Base-by-base conservation (phyloP, 1,139 yeast genomes). In the Debaryomyces udenii region DNA sequence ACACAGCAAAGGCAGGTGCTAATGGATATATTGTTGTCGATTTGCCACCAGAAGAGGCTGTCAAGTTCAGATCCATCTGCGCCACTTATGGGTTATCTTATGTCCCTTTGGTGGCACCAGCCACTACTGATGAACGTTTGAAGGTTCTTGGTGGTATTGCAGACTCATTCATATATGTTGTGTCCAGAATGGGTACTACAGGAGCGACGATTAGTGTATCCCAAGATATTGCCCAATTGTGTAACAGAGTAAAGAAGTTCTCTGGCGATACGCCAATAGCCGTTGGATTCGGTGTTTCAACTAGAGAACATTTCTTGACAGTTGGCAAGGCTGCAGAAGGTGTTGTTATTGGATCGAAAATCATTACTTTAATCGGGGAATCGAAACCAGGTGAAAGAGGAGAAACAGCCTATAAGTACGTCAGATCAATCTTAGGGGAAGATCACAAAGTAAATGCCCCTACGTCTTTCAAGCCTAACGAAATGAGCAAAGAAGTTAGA, bases 41-140 rank as follows among this genome's bases (percentile, higher is more conserved):
- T 66, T 75, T 93, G 56, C 99, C 99, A 39, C 99, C 99, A 27
- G 97, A 93, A 74, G 99, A 91, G 66, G 99, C 99, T 16, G 75
- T 86, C 49, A 80, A 85, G 51, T 87, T 91, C 64, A 82, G 99
- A 73, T 74, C 80, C 41, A 70, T 74, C 40, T 88, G 96, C 62
- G 63, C 84, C 27, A 68, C 73, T 38, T 70, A 78, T 47, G 94
- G 90, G 10, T 66, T 94, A 50, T 83, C 94, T 38, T 90, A 89
- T 58, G 81, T 93, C 45, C 99, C 99, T 31, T 74, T 93, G 47
- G 96, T 93, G 39, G 98, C 99, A 2, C 99, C 99, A 32, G 87
- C 96, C 23, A 93, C 99, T 35, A 86, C 96, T 31, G 91, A 91
- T 59, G 94, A 86, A 45, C 81, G 99, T 57, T 78, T 93, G 53